Conservation (phyloP, 2,329 filamentous ascomycete species). For the Daldinia eschscholtzii region DNA sequence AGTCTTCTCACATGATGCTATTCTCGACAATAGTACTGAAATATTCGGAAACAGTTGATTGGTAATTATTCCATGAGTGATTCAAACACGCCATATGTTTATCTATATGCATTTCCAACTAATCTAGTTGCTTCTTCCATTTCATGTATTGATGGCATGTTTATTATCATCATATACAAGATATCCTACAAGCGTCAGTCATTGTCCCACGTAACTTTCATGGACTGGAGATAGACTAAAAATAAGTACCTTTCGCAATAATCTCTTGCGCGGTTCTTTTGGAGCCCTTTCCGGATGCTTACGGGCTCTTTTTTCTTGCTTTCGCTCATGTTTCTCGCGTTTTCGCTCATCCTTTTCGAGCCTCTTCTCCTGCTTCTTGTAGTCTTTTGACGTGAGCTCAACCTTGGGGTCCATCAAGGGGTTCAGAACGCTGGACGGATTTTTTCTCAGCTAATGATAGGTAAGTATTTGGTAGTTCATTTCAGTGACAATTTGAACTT, state of each 20-base stretch:
- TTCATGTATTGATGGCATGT: constrained; percentile 61
- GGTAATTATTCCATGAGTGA: too few species aligned
- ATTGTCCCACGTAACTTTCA: neutral
- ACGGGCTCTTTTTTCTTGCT: constrained; percentile 12
- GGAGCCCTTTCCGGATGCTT: constrained; percentile 34
- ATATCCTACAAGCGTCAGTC: constrained; percentile 55
- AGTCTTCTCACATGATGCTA: too few species aligned
- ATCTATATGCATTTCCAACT: neutral
- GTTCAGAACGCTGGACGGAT: constrained; percentile 34
- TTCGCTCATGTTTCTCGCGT: constrained; percentile 31
- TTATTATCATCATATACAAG: constrained; percentile 65
- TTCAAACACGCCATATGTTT: too few species aligned
- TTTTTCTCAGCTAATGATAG: constrained; percentile 28
- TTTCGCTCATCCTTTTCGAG: constrained; percentile 36
- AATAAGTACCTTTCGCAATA: constrained; percentile 22
- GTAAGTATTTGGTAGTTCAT: neutral
- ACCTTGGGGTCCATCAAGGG: constrained; percentile 37
- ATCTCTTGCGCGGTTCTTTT: constrained; percentile 22
- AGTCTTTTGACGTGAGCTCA: constrained; percentile 38
- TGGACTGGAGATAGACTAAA: neutral
- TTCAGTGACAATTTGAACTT: neutral
- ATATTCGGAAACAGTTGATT: too few species aligned
- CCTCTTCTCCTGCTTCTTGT: constrained; percentile 33
- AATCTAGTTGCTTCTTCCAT: constrained; percentile 46
- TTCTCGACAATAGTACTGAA: too few species aligned